These are phyloP conservation scores for Viola odorata DNA, from an alignment of 345 rosid genomes.

Conservation along the genomic window DNA sequence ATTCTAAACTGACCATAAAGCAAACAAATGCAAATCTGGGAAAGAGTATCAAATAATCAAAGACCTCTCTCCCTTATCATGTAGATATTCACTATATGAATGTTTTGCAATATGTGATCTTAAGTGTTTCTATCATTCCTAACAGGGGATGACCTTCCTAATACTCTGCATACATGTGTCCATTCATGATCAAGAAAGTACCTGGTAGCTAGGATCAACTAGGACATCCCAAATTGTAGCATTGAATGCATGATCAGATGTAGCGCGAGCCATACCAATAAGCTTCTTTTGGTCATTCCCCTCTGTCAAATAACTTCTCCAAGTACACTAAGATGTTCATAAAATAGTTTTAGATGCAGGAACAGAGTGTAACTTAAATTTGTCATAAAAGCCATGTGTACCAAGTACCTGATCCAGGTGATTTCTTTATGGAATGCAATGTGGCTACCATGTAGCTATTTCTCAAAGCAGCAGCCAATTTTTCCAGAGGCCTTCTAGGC, in stretches of 20 bases:
- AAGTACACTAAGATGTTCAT: conserved; percentile 86
- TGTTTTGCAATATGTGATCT: neutral
- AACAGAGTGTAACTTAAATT: conserved; percentile 7
- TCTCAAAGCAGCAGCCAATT: conserved; percentile 81
- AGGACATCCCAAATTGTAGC: conserved; percentile 99
- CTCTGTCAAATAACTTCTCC: conserved; percentile 96
- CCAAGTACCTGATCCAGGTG: conserved; percentile 58
- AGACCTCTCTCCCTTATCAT: neutral
- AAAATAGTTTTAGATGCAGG: conserved; percentile 42
- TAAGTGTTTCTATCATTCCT: neutral
- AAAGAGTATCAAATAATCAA: neutral
- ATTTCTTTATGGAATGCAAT: conserved; percentile 59
- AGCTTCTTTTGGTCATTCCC: conserved; percentile 58
- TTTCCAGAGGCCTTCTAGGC: conserved; percentile 86
- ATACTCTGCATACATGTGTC: neutral
- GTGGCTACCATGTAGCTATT: conserved; percentile 96
- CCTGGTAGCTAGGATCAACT: conserved; percentile 96
- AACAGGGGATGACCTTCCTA: conserved; percentile 2
- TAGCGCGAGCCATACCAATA: conserved; percentile 98
- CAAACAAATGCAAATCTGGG: neutral
- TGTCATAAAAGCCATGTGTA: conserved; percentile 1
- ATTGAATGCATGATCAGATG: conserved; percentile 96
- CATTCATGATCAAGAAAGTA: conserved; percentile 11
- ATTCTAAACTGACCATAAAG: neutral
- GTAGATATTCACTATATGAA: neutral